phyloP scores from a whole-genome alignment of 1,139 yeast species.

The Geotrichum candidum region DNA sequence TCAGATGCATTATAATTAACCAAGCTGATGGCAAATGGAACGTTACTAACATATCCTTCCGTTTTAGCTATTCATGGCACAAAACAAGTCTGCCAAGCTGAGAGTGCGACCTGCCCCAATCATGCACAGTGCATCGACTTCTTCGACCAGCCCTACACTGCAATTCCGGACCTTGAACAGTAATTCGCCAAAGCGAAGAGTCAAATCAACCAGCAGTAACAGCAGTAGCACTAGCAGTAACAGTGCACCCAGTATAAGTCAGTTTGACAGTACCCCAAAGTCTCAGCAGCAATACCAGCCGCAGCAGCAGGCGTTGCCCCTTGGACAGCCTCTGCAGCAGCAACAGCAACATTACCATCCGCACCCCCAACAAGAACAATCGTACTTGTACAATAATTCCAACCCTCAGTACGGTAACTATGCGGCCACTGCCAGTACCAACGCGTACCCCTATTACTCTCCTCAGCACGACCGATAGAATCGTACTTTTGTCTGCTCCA shows the following conservation, averaged over 20 bases:
- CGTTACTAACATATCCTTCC: not conserved
- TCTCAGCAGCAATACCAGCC: not conserved
- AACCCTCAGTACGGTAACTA: slow-evolving; percentile 15
- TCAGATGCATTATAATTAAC: not conserved
- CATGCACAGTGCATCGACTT: not conserved
- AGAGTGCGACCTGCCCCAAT: slow-evolving; percentile 30
- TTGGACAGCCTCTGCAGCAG: slow-evolving; percentile 6
- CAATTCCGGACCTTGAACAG: slow-evolving; percentile 2
- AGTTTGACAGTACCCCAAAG: not conserved
- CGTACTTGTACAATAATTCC: slow-evolving; percentile 5
- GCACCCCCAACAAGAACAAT: slow-evolving; percentile 17
- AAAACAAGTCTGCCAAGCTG: slow-evolving; percentile 27
- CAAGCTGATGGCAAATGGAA: not conserved
- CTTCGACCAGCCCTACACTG: slow-evolving; percentile 2
- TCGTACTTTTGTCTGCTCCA: no score
- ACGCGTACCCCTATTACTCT: not conserved
- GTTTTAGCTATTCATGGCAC: slow-evolving; percentile 27
- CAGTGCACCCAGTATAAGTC: not conserved
- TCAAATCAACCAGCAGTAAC: not conserved
- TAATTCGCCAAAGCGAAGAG: not conserved
- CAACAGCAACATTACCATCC: slow-evolving; percentile 14
- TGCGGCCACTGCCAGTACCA: slow-evolving; percentile 10
- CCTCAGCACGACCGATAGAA: not conserved
- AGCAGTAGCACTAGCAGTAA: not conserved
- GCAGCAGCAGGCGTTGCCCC: not conserved